Evolutionary conservation across 768 basidiomycete species (phyloP).

Genomic region (Panaeolus cyanescens): DNA sequence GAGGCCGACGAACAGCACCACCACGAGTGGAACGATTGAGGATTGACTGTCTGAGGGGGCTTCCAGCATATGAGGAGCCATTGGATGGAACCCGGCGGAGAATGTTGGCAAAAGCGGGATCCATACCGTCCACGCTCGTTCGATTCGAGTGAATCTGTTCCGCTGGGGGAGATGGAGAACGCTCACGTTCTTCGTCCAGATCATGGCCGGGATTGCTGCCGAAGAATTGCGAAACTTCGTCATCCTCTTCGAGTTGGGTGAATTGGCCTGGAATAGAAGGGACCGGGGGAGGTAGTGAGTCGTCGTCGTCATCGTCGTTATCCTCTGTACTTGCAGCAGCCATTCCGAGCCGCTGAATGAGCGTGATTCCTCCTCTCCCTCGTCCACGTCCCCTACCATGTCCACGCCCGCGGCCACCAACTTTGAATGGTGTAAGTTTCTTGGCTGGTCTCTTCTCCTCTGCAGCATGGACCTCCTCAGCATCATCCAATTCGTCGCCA

Average conservation of each 20-base stretch:
- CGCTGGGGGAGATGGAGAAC: slow-evolving; percentile 22
- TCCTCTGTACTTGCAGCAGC: slow-evolving; percentile 55
- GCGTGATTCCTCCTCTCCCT: slow-evolving; percentile 49
- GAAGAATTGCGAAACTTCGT: slow-evolving; percentile 38
- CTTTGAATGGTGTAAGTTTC: slow-evolving; percentile 56
- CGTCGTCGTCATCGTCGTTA: slow-evolving; percentile 45
- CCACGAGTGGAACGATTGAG: slow-evolving; percentile 53
- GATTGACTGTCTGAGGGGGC: slow-evolving; percentile 63
- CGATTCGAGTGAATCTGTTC: slow-evolving; percentile 52
- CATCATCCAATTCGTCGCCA: slow-evolving; percentile 48
- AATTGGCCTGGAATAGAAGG: slow-evolving; percentile 42
- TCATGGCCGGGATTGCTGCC: slow-evolving; percentile 25
- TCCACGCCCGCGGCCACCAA: slow-evolving; percentile 44
- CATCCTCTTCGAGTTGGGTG: slow-evolving; percentile 37
- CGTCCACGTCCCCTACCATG: slow-evolving; percentile 57
- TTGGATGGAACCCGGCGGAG: slow-evolving; percentile 60
- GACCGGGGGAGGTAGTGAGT: slow-evolving; percentile 39
- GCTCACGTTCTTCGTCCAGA: slow-evolving; percentile 27
- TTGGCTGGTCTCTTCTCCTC: slow-evolving; percentile 34
- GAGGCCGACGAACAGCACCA: slow-evolving; percentile 52
- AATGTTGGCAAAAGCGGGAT: slow-evolving; percentile 81
- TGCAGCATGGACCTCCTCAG: slow-evolving; percentile 43
- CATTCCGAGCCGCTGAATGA: slow-evolving; percentile 64
- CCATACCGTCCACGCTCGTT: slow-evolving; percentile 83
- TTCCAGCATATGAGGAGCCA: slow-evolving; percentile 46